A percentile compares a stretch with the other conserved stretches of the same genome.
Conservation (phyloP, 371 early-diverging fungal genomes). For the Thermomucor indicae-seudaticae region DNA sequence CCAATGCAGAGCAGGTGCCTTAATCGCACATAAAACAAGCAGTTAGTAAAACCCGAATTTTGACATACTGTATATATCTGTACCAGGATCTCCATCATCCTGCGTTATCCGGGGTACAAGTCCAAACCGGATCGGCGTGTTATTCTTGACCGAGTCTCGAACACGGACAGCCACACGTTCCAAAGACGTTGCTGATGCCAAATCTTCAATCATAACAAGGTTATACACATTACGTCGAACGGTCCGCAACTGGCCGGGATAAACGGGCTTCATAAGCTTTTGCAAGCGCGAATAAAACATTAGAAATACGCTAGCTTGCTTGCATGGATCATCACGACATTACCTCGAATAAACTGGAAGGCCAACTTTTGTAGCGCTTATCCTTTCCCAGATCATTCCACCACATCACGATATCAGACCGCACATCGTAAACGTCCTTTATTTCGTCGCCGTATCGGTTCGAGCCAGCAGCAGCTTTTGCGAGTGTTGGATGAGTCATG, state of each 20-base stretch:
- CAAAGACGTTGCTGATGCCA: conserved; percentile 46
- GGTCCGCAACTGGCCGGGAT: conserved; percentile 71
- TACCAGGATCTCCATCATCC: too few species aligned
- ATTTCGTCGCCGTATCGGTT: conserved; percentile 1
- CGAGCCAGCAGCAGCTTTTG: conserved; percentile 14
- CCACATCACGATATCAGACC: conserved; percentile 73
- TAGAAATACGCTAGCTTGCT: neutral
- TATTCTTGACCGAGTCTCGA: conserved; percentile 53
- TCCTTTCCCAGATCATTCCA: conserved; percentile 90
- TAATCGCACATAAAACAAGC: too few species aligned
- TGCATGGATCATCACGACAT: neutral
- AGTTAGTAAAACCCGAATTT: too few species aligned
- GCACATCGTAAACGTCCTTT: conserved; percentile 70
- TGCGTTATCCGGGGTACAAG: conserved; percentile 72
- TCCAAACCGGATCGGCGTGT: conserved; percentile 83
- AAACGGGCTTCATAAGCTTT: conserved; percentile 50
- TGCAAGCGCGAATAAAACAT: neutral
- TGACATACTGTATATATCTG: too few species aligned
- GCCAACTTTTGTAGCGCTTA: conserved; percentile 69
- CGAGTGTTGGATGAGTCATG: conserved; percentile 43
- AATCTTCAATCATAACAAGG: conserved; percentile 65
- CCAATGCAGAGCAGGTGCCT: too few species aligned
- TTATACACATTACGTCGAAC: conserved; percentile 71
- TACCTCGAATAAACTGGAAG: conserved; percentile 49
- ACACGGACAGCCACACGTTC: conserved; percentile 51